Evolutionary conservation across 164 flowering plant genomes (phyloP).

Genomic region (Paratinospora sagittata): DNA sequence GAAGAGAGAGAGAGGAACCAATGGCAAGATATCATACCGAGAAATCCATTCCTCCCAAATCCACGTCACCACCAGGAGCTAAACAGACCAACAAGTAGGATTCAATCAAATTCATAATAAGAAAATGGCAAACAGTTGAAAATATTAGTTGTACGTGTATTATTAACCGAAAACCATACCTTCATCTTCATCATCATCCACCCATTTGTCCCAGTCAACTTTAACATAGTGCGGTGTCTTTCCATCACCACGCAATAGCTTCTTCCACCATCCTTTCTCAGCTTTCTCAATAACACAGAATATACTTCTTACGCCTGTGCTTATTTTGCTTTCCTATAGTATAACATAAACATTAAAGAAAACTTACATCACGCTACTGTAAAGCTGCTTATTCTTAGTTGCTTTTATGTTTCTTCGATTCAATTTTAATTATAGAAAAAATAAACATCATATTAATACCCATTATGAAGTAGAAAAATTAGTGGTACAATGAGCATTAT

Average conservation of each 20-base stretch:
- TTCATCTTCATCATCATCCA: conserved; percentile 74
- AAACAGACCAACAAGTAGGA: conserved; percentile 12
- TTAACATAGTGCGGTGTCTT: conserved; percentile 74
- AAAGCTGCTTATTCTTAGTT: too few species aligned
- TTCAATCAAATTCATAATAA: neutral
- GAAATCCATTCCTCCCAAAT: conserved; percentile 83
- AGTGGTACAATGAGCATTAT: too few species aligned
- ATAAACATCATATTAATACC: too few species aligned
- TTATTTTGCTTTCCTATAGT: conserved; percentile 52
- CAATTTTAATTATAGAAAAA: too few species aligned
- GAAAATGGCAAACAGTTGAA: neutral
- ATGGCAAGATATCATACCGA: conserved; percentile 26
- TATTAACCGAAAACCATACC: conserved; percentile 23
- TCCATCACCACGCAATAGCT: conserved; percentile 50
- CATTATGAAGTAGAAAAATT: too few species aligned
- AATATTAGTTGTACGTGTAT: neutral
- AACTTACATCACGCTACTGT: too few species aligned
- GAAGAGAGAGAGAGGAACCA: too few species aligned
- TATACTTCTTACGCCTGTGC: conserved; percentile 58
- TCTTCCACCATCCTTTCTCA: conserved; percentile 86
- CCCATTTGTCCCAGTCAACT: conserved; percentile 98
- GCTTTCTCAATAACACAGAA: conserved; percentile 76
- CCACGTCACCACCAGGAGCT: conserved; percentile 56
- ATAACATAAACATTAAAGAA: too few species aligned
- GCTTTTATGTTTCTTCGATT: too few species aligned